Base-by-base conservation (phyloP, 495 filamentous ascomycete genomes). In the Lophiostoma macrostomum region DNA sequence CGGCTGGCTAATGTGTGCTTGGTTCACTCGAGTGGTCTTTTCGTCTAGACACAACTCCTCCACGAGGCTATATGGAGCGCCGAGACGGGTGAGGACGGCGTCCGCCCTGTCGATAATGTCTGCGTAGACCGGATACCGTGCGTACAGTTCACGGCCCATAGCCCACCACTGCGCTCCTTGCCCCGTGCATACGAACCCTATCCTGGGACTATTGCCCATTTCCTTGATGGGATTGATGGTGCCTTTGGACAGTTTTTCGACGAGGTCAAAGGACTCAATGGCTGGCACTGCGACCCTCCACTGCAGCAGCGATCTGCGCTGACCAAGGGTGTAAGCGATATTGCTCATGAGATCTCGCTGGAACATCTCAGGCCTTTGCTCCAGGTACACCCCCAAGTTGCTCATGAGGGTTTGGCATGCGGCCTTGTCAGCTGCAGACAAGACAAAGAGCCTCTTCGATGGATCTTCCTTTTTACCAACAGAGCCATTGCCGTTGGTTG, bases 141-240 rank as follows among this genome's bases (percentile, higher is more conserved):
- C n/a, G 16, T 49, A 39, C 12, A 74, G 58, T 18, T 70, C 58
- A 0, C 50, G 44, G 0, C 71, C 72, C 72, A 74, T 74, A 3
- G 38, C 60, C 16, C 31, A 30, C 57, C 63, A 74, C 35, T 74
- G 72, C 4, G 72, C 72, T 12, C 72, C 72, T 53, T 74, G 72
- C 0, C 72, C 71, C 0, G 69, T 74, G 39, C 70, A 74, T 0
- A 73, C 53, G 28, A 68, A 68, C 0, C 53, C 64, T 5, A 72
- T 47, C n/a, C 53, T 42, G 32, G 40, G 41, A 14, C n/a, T 13
- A 4, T 53, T 37, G 41, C 18, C 20, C 6, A 25, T 23, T 27
- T 43, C 25, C 20, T 53, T 53, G n/a, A 29, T 28, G 22, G 43
- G 22, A 19, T 25, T 19, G 14, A 53, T 29, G n/a, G 14, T 35